Evolutionary conservation across 352 stramenopile genomes (phyloP), one percentile per base, ranked within the genome.

Genomic region (Globisporangium orthogonon): DNA sequence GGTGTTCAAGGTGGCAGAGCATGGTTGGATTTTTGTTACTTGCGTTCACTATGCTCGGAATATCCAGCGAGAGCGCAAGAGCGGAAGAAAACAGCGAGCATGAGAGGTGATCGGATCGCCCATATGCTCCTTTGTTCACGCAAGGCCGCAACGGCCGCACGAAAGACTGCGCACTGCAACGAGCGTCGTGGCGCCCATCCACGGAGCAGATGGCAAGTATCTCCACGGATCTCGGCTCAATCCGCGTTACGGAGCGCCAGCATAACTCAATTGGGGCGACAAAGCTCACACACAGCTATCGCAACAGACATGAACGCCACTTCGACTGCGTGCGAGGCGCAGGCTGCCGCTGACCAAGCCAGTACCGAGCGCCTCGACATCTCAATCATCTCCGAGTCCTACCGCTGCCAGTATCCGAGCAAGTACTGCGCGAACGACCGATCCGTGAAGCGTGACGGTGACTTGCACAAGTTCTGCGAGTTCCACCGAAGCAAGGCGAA

Each of bases 401-500:
- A 62, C 43, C 56, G 56, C 11, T 72, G 65, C 50, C 53, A 60
- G 45, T 70, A 72, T 33, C 53, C 56, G 31, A 65, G 64, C 60
- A 71, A 71, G 40, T 46, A 51, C 37, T 75, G 67, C 52, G 43
- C 30, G 10, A 65, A 65, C 40, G 41, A 56, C 6, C 56, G 67
- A 1, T 62, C 67, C 2, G 45, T 68, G 30, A 75, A 75, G 56
- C 64, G 58, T 15, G 61, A 72, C 52, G 67, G 67, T 14, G 61
- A 67, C 10, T 46, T 69, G n/a, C 70, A 78, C 50, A 68, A 66
- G 29, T 55, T 78, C 30, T 78, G 70, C 49, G 57, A 71, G 37
- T 60, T 63, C 54, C 70, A 78, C 50, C 66, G 70, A 6, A 60
- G 46, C 35, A 65, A 73, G 49, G 66, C 69, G 33, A 78, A 81